These are phyloP conservation scores for Amanita molliuscula DNA, from an alignment of 768 basidiomycete genomes.

Conservation along the genomic window DNA sequence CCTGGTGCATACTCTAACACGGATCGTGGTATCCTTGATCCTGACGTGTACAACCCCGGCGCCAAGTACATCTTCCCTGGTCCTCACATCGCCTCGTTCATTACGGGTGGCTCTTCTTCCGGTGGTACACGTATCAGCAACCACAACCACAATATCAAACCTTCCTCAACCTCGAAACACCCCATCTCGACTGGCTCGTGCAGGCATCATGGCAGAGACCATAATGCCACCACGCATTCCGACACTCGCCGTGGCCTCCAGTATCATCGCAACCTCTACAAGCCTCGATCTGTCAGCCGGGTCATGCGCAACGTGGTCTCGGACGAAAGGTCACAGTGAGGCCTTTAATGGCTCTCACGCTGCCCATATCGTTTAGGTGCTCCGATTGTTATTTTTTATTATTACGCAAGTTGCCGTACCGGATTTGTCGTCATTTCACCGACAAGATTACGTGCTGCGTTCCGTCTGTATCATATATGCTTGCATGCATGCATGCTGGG, in stretches of 20 bases:
- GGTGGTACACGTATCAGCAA: too few species aligned
- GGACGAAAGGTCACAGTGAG: constrained; percentile 7
- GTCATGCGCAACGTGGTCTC: constrained; percentile 22
- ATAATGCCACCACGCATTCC: neutral
- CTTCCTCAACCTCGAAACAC: neutral
- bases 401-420: too few species aligned
- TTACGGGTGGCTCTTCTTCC: too few species aligned
- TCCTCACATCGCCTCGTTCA: constrained; percentile 34
- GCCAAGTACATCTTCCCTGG: too few species aligned
- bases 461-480: too few species aligned
- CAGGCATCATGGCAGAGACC: neutral
- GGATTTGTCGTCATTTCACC: too few species aligned
- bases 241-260: neutral
- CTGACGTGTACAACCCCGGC: constrained; percentile 20
- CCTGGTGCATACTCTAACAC: constrained; percentile 65
- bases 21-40: constrained; percentile 50
- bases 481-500: too few species aligned
- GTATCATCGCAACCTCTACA: neutral
- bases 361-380: neutral
- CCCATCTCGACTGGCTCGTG: neutral
- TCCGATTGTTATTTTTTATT: too few species aligned
- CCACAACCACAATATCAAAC: neutral
- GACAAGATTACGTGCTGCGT: too few species aligned
- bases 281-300: constrained; percentile 22
- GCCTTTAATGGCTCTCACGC: too few species aligned